Base-by-base conservation (phyloP, 371 early-diverging fungal genomes). In the Zychaea mexicana region DNA sequence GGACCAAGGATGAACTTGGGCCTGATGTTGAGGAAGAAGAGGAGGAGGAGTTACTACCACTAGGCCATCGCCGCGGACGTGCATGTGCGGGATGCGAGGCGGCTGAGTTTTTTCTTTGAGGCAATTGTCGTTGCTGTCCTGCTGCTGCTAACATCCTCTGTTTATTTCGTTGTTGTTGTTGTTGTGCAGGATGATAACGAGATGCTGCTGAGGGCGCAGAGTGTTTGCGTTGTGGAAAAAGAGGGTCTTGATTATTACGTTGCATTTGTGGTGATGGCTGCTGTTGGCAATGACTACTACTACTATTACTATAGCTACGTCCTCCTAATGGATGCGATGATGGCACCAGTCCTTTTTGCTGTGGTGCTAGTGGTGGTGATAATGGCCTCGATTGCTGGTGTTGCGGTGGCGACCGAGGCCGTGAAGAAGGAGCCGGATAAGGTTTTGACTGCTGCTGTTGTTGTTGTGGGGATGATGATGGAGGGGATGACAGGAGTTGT, bases 81-180 rank as follows among this genome's bases (percentile, higher is more conserved):
- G 49, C 10, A 49, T n/a, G 21, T 49, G 49, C 4, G 6, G 49
- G 49, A 9, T 49, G 49, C 24, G 49, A 49, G 0, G 49, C 49
- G 12, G 26, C 49, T 49, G 49, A 49, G 24, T 49, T 49, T 24
- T 49, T 49, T 19, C 49, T 19, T 13, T 49, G 49, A 22, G 49
- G 49, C 24, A n/a, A 31, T 54, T 54, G 53, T 53, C 26, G 53
- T 53, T 53, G 53, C 26, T 53, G 53, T 28, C n/a, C 24, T 53
- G n/a, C n/a, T n/a, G n/a, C n/a, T n/a, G n/a, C n/a, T n/a, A n/a
- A n/a, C 49, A 19, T 8, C 49, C 6, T 7, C 8, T 17, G 21
- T 17, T 49, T 7, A 7, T 49, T 8, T 49, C 24, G 55, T 54
- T 54, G 53, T 53, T 53, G 53, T 53, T 53, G 53, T 53, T 53